Base-by-base conservation (phyloP, 2,329 filamentous ascomycete genomes). In the Raffaelea arxii region DNA sequence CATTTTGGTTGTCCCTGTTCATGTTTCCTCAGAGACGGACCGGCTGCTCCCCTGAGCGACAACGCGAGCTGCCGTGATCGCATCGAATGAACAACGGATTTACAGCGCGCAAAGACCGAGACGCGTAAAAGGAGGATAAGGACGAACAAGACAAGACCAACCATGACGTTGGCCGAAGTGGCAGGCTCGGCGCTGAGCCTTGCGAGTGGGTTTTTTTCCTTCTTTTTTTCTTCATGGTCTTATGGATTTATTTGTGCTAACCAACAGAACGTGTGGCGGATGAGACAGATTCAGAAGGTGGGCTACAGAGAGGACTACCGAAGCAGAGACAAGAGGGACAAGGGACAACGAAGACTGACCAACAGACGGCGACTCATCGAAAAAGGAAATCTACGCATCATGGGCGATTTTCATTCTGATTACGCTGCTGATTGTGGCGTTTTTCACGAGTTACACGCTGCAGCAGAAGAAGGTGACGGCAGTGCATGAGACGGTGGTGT, bases 341-440 rank as follows among this genome's bases (percentile, higher is more conserved):
- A 24, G 7, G 22, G 32, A 39, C 9, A 39, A n/a, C n/a, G n/a
- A n/a, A n/a, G n/a, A n/a, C n/a, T n/a, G n/a, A n/a, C n/a, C n/a
- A 25, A 27, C 53, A 70, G 70, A 55, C 78, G 79, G 94, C 50
- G 88, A 95, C 65, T 84, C 87, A 38, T 84, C 86, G 41, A 80
- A 94, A 66, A 90, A 94, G 72, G 92, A 98, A 71, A 86, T 95
- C 54, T 87, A 89, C 62, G 85, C 90, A 58, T 96, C 92, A 70
- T 96, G 88, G 89, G 90, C 91, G 25, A 81, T 98, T 55, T 95
- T 96, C 68, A 98, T 98, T 60, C 80, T 94, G 57, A 95, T 98
- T 58, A 78, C 88, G 69, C 80, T 98, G 57, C 81, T 98, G 58
- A 95, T 97, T 56, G 78, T 86, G 54, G 91, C 92, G 52, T 86